Base-by-base conservation (phyloP, 257 asterid species). In the Dorcoceras hygrometricum region DNA sequence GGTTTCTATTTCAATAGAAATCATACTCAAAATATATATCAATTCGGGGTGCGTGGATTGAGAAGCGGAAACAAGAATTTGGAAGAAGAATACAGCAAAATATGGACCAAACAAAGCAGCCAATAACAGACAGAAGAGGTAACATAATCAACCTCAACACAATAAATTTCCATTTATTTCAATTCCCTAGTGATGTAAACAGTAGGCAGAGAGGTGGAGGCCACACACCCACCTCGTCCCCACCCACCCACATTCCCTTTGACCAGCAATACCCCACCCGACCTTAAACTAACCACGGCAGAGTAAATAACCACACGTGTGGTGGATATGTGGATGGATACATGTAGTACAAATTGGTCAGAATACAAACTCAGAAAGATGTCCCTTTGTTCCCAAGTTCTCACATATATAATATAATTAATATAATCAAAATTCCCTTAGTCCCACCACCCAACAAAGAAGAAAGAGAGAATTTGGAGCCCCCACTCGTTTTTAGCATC, bases 381-480 rank as follows among this genome's bases (percentile, higher is more conserved):
- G 68, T 63, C 59, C 70, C 59, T 48, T 18, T 46, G 39, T 53
- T 29, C 34, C 59, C 20, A 18, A 5, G 23, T 3, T 60, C 23
- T 18, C 43, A 70, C 29, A 36, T 48, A 48, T 26, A 26, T 26
- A 1, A 26, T 1, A 2, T 4, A 26, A 26, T 28, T 28, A 4
- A 28, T 28, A 28, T 19, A 14, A 19, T 50, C 56, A 60, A 29
- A 61, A 61, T 26, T n/a, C 66, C 66, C 3, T 8, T 48, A 31
- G 27, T 61, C 66, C 66, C 53, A 9, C 28, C 65, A 60, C 66
- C 75, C 70, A 74, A 65, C 79, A 81, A 29, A 59, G 62, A 57
- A 18, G 58, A 73, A 79, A 78, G 74, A 78, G 74, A 80, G 81
- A 78, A 77, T 82, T 77, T 79, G 67, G 88, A 84, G 77, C 63